phyloP scores from a whole-genome alignment of 2,329 filamentous ascomycete genomes.

The Apiospora hydei region DNA sequence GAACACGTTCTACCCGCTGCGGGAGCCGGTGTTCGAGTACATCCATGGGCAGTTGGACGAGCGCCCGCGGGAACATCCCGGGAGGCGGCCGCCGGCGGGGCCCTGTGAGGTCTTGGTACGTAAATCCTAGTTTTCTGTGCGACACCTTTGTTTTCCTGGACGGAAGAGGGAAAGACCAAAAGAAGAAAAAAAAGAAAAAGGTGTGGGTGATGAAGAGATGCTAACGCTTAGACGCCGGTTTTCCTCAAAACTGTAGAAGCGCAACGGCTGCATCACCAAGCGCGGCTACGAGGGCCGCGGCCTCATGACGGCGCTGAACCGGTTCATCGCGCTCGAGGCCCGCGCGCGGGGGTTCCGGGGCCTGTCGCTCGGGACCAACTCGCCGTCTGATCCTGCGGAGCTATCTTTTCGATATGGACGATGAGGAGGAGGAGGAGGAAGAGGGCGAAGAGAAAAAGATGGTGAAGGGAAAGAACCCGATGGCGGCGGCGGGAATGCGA shows the following conservation, averaged over 20 bases:
- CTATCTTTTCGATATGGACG: neutral
- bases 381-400: neutral
- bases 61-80: neutral
- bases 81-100: neutral
- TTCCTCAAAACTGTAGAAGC: neutral
- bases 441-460: no score
- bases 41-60: neutral
- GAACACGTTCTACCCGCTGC: neutral
- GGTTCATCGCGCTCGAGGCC: slow-evolving; percentile 31
- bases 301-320: slow-evolving; percentile 29
- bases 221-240: neutral
- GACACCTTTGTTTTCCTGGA: no score
- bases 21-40: neutral
- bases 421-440: neutral
- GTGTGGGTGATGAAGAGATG: neutral
- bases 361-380: slow-evolving; percentile 23
- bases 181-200: no score
- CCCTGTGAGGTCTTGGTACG: neutral
- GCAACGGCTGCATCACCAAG: slow-evolving; percentile 28
- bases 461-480: neutral
- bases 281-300: slow-evolving; percentile 27
- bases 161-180: no score
- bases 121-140: neutral
- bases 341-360: slow-evolving; percentile 26
- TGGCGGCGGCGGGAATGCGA: neutral